phyloP scores from a whole-genome alignment of 257 asterid species.

The Henckelia pumila region DNA sequence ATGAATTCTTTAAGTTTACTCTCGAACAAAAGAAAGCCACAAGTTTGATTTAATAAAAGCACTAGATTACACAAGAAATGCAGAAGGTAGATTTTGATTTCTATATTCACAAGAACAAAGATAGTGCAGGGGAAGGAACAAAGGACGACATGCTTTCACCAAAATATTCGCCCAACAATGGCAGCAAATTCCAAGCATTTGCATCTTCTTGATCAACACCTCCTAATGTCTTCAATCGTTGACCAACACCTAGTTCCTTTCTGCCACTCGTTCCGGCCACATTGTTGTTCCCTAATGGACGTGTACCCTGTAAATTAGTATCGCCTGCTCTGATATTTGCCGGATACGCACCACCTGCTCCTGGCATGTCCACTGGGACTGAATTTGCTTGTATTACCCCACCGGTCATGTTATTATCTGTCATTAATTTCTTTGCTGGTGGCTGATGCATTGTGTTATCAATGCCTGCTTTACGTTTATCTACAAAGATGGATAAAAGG shows the following conservation, averaged over 20 bases:
- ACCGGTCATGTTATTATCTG: constrained; percentile 42
- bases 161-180: constrained; percentile 53
- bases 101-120: constrained; percentile 52
- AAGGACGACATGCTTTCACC: constrained; percentile 81
- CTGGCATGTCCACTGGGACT: constrained; percentile 41
- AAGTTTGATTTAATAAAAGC: too few relatives aligned
- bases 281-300: constrained; percentile 42
- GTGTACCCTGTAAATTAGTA: constrained; percentile 39
- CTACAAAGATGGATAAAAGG: constrained; percentile 33
- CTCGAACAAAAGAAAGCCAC: not conserved
- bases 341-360: constrained; percentile 40
- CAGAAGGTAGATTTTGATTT: not conserved
- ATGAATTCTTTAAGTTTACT: not conserved
- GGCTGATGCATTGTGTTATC: constrained; percentile 74
- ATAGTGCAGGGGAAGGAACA: constrained; percentile 61
- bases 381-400: constrained; percentile 36
- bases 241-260: constrained; percentile 40
- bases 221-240: constrained; percentile 46
- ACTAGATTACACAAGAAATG: too few relatives aligned
- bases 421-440: constrained; percentile 61
- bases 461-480: constrained; percentile 70
- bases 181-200: constrained; percentile 50
- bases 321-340: constrained; percentile 34
- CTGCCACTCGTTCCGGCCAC: constrained; percentile 43
- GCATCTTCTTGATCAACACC: constrained; percentile 49